These are phyloP conservation scores for Vicia faba DNA, from an alignment of 306 rosid genomes.

Conservation along the genomic window DNA sequence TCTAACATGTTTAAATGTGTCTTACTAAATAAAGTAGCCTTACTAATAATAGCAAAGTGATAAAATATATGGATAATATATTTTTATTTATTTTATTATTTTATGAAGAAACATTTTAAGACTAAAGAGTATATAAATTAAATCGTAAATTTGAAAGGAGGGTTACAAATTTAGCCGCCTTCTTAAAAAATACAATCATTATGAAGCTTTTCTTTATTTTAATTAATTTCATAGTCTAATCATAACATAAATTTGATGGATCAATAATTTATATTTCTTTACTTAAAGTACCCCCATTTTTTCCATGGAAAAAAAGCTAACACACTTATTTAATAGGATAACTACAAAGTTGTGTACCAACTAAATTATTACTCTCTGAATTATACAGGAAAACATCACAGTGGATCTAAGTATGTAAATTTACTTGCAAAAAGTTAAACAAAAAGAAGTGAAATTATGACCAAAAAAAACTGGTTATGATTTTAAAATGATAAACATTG, in stretches of 20 bases:
- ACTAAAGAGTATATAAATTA: too few relatives aligned
- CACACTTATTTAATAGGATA: slow-evolving; percentile 27
- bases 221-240: background rate
- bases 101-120: too few relatives aligned
- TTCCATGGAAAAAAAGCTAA: slow-evolving; percentile 37
- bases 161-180: too few relatives aligned
- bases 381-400: slow-evolving; percentile 15
- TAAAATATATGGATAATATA: too few relatives aligned
- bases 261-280: slow-evolving; percentile 35
- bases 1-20: too few relatives aligned
- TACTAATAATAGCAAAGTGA: too few relatives aligned
- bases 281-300: slow-evolving; percentile 35
- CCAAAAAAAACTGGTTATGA: background rate
- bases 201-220: background rate
- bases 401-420: slow-evolving; percentile 28
- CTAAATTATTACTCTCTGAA: slow-evolving; percentile 35
- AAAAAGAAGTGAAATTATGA: slow-evolving; percentile 36
- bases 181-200: too few relatives aligned
- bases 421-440: slow-evolving; percentile 27
- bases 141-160: too few relatives aligned
- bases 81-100: too few relatives aligned
- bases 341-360: slow-evolving; percentile 32
- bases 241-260: slow-evolving; percentile 8
- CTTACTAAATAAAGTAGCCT: too few relatives aligned
- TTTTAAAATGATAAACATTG: background rate